These are phyloP conservation scores for Pyrenophora graminea DNA, from an alignment of 2,329 filamentous ascomycete genomes.

Conservation along the genomic window DNA sequence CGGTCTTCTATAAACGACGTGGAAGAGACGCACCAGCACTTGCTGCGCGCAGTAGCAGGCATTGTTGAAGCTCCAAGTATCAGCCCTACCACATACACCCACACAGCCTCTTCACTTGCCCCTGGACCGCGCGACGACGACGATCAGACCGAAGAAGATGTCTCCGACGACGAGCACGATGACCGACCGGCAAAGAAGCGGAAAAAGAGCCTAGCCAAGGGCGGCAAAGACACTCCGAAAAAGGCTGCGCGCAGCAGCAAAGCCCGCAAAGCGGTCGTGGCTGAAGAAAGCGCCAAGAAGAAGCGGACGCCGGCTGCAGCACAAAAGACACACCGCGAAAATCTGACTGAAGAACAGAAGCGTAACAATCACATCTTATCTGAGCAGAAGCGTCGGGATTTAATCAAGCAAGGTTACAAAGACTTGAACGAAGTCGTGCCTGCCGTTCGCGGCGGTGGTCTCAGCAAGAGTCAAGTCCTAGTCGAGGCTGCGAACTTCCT, in stretches of 20 bases:
- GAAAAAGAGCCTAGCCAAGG: slow-evolving; percentile 25
- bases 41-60: slow-evolving; percentile 13
- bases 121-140: slow-evolving; percentile 23
- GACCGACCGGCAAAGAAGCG: slow-evolving; percentile 29
- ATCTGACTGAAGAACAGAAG: slow-evolving; percentile 77
- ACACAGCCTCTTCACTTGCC: slow-evolving; percentile 1
- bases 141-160: slow-evolving; percentile 28
- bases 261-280: slow-evolving; percentile 24
- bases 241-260: slow-evolving; percentile 30
- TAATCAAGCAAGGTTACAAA: slow-evolving; percentile 82
- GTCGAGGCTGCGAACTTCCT: slow-evolving; percentile 77
- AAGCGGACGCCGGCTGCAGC: slow-evolving; percentile 31
- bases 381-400: slow-evolving; percentile 81
- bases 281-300: slow-evolving; percentile 31
- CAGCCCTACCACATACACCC: slow-evolving; percentile 15
- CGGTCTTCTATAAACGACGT: slow-evolving; percentile 32
- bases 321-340: slow-evolving; percentile 52
- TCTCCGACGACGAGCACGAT: slow-evolving; percentile 29
- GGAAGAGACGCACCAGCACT: slow-evolving; percentile 22
- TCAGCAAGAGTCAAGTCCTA: slow-evolving; percentile 82
- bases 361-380: slow-evolving; percentile 84
- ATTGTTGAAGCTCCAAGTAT: slow-evolving; percentile 11
- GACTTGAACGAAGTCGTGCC: slow-evolving; percentile 79
- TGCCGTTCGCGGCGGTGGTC: slow-evolving; percentile 70
- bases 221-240: slow-evolving; percentile 20